phyloP scores from a whole-genome alignment of 2,329 filamentous ascomycete species.

The Cercospora sp. region DNA sequence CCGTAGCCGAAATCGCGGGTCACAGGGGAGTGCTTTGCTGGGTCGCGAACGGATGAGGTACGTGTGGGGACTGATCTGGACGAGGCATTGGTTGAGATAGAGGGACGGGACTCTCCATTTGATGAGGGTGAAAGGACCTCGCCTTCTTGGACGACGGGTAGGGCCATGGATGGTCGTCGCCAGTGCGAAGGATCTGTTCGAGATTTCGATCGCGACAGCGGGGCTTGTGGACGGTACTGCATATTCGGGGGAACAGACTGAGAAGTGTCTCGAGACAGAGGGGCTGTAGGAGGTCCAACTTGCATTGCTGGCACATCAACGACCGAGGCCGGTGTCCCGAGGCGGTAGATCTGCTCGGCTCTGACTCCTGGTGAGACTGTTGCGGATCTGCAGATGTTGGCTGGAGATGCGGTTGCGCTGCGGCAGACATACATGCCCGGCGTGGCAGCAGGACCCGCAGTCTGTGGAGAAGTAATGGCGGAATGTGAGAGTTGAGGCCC shows the following conservation, averaged over 20 bases:
- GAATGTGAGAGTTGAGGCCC: constrained; percentile 38
- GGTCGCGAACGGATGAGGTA: constrained; percentile 28
- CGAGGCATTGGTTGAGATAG: constrained; percentile 31
- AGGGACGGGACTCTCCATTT: constrained; percentile 45
- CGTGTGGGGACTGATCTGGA: constrained; percentile 22
- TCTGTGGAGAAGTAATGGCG: constrained; percentile 31
- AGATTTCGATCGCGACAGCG: constrained; percentile 33
- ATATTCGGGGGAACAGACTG: constrained; percentile 94
- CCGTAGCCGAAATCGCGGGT: constrained; percentile 39
- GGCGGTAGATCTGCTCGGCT: constrained; percentile 60
- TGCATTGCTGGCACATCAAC: constrained; percentile 76
- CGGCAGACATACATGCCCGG: constrained; percentile 46
- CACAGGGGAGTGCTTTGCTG: constrained; percentile 36
- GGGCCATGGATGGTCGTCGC: constrained; percentile 67
- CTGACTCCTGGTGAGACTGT: constrained; percentile 73
- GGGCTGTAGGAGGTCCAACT: constrained; percentile 48
- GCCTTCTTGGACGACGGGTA: constrained; percentile 68
- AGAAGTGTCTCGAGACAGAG: constrained; percentile 73
- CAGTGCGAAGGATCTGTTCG: constrained; percentile 48
- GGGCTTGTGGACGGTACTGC: constrained; percentile 62
- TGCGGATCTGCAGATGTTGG: constrained; percentile 65
- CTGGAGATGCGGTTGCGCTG: constrained; percentile 52
- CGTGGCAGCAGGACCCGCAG: constrained; percentile 16
- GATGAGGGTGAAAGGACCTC: constrained; percentile 31
- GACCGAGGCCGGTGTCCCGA: constrained; percentile 85